Conservation (phyloP, 768 basidiomycete species). For the Lactifluus piperatus region DNA sequence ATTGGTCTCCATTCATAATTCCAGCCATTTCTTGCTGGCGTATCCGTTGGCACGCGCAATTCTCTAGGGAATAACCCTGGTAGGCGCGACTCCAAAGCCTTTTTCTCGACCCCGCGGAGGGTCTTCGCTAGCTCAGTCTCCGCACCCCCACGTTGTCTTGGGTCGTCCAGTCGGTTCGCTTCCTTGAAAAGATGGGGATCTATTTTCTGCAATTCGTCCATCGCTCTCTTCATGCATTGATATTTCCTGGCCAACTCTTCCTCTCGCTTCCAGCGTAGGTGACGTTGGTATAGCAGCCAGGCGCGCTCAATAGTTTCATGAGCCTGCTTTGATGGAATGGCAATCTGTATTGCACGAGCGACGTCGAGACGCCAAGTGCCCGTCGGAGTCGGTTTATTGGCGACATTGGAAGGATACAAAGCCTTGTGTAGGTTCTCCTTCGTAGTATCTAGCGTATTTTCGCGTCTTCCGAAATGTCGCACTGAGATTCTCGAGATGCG, state of each 20-base stretch:
- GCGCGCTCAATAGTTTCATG: slow-evolving; percentile 91
- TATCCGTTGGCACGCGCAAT: slow-evolving; percentile 77
- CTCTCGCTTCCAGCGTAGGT: slow-evolving; percentile 58
- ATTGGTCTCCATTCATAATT: slow-evolving; percentile 72
- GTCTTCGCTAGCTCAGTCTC: slow-evolving; percentile 55
- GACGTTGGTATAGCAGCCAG: slow-evolving; percentile 75
- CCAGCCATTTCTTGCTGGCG: slow-evolving; percentile 75
- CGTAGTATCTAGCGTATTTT: slow-evolving; percentile 45
- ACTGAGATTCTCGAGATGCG: slow-evolving; percentile 31
- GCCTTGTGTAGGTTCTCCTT: slow-evolving; percentile 67
- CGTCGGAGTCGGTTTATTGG: slow-evolving; percentile 61
- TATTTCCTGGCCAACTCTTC: slow-evolving; percentile 70
- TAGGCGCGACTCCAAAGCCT: slow-evolving; percentile 66
- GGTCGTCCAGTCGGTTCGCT: slow-evolving; percentile 68
- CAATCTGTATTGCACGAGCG: slow-evolving; percentile 61
- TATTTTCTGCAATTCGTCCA: slow-evolving; percentile 62
- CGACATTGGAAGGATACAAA: slow-evolving; percentile 73
- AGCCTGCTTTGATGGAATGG: slow-evolving; percentile 83
- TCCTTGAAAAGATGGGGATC: slow-evolving; percentile 55
- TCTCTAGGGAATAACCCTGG: slow-evolving; percentile 85
- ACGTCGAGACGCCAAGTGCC: slow-evolving; percentile 83
- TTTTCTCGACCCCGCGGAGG: slow-evolving; percentile 56
- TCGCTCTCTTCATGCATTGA: slow-evolving; percentile 72
- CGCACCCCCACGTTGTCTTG: slow-evolving; percentile 46
- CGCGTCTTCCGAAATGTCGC: slow-evolving; percentile 33